Evolutionary conservation across 768 basidiomycete genomes (phyloP), one percentile per base, ranked within the genome.

Genomic region (Nidularia sp.): DNA sequence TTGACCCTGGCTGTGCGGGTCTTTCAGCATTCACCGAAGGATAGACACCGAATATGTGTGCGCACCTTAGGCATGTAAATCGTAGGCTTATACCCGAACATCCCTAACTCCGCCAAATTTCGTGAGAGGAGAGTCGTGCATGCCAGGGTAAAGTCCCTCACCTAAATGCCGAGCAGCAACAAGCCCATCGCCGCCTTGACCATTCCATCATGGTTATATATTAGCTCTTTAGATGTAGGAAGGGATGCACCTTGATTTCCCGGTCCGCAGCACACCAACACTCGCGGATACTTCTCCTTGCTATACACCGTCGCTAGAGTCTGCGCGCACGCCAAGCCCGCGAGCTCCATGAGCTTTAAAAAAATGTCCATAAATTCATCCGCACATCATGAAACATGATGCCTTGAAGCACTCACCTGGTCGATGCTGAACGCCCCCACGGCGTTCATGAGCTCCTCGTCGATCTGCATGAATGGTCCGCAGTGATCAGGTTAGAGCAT

Each of bases 241-340:
- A 1, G 5, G 42, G 25, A 46, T 50, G 15, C 53, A 69, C 83
- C 93, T 75, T 98, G 96, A 62, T 98, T 98, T 41, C 97, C 97
- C 5, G 97, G 95, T 13, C 97, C 97, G 64, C 95, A 98, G 61
- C 91, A 93, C 8, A 98, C 90, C n/a, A 98, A 74, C 5, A 98
- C 92, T 8, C 84, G 80, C 35, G 78, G 79, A 65, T 90, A 84
- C 44, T 74, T 78, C 2, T 84, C 81, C 32, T 78, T 82, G 39
- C 72, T 74, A 65, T 92, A 98, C 0, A 85, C 83, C n/a, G 75
- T 85, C 5, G 88, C 85, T 2, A 98, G 71, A 0, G 90, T 81
- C 65, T 95, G 91, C 0, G 96, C 97, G 63, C 95, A 95, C 1
- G 96, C 87, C 7, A 98, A 73, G 1, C 97, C 97, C 32, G 96